phyloP scores from a whole-genome alignment of 768 basidiomycete species.

The Floccularia luteovirens region DNA sequence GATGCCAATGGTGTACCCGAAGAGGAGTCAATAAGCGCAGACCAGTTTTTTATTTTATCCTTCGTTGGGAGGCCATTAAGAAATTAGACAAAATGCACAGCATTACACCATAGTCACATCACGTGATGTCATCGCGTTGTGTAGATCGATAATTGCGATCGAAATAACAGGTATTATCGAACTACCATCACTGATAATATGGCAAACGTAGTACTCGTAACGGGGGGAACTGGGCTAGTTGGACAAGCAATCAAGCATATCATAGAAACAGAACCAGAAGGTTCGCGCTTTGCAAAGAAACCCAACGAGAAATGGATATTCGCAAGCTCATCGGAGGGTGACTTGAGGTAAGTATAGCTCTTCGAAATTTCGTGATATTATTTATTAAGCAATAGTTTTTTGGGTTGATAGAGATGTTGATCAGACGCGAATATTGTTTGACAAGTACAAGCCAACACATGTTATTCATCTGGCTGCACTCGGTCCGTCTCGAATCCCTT shows the following conservation, averaged over 20 bases:
- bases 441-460: constrained; percentile 91
- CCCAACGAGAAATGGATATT: constrained; percentile 85
- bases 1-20: background rate
- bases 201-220: constrained; percentile 59
- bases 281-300: constrained; percentile 71
- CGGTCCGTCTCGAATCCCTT: constrained; percentile 37
- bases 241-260: constrained; percentile 78
- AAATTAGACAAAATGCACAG: too few relatives aligned
- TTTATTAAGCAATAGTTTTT: too few relatives aligned
- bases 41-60: too few relatives aligned
- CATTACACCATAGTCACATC: too few relatives aligned
- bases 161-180: too few relatives aligned
- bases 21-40: constrained; percentile 36
- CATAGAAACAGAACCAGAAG: constrained; percentile 70
- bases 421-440: constrained; percentile 68
- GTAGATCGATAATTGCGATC: too few relatives aligned
- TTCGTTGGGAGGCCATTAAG: too few relatives aligned
- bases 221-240: constrained; percentile 82
- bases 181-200: too few relatives aligned
- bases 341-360: constrained; percentile 54
- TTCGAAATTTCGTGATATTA: background rate
- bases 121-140: too few relatives aligned
- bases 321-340: constrained; percentile 69
- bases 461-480: constrained; percentile 95
- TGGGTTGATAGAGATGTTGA: constrained; percentile 64